Conservation (phyloP, 495 filamentous ascomycete species). For the Hypoxylon subgilvum region DNA sequence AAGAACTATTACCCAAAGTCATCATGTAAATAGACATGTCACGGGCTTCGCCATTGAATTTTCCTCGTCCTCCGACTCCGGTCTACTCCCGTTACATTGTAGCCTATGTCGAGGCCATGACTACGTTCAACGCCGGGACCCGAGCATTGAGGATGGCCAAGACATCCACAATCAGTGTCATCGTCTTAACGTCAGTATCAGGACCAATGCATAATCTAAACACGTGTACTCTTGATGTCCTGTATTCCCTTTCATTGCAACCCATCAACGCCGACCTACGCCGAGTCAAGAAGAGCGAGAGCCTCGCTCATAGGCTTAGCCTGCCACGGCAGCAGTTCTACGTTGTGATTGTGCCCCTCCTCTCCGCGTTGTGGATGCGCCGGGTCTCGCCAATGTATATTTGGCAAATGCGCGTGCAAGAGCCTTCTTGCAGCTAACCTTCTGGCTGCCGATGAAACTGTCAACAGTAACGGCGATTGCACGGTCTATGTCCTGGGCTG, state of each 20-base stretch:
- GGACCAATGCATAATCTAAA: neutral
- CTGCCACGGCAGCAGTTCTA: slow-evolving; percentile 26
- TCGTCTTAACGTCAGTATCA: slow-evolving; percentile 19
- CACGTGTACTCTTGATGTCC: neutral
- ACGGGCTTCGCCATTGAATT: no score
- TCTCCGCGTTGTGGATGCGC: slow-evolving; percentile 20
- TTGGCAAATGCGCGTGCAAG: slow-evolving; percentile 96
- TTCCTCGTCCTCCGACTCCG: no score
- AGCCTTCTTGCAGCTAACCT: slow-evolving; percentile 97
- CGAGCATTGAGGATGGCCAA: no score
- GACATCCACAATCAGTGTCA: no score
- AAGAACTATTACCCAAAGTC: no score
- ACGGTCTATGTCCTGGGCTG: slow-evolving; percentile 87
- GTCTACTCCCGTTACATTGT: no score
- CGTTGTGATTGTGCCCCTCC: slow-evolving; percentile 29
- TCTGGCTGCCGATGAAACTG: slow-evolving; percentile 93
- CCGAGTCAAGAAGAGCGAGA: neutral
- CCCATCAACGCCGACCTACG: neutral
- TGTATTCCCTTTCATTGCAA: neutral
- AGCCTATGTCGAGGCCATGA: neutral
- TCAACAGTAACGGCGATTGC: slow-evolving; percentile 97
- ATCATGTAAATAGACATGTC: no score
- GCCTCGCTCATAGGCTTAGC: neutral
- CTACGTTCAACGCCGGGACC: no score
- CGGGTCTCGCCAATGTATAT: slow-evolving; percentile 68